Base-by-base conservation (phyloP, 805 yeast genomes). In the Candida saitoana region DNA sequence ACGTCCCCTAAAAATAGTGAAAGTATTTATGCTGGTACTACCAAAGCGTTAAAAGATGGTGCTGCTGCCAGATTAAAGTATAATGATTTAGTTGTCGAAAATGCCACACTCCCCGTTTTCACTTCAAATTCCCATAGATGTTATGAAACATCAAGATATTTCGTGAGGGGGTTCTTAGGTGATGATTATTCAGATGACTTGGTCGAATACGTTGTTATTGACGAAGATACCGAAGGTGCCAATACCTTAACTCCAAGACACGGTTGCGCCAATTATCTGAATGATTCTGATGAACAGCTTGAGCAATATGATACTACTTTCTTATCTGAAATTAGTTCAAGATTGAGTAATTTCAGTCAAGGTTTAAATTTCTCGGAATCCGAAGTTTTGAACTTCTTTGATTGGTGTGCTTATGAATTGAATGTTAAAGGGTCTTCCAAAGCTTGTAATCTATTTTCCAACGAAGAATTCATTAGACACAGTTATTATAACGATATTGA, bases 351-450 rank as follows among this genome's bases (percentile, higher is more conserved):
- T 36, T 67, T 72, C 38, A 77, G 85, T 41, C 77, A 79, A 3
- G 83, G 80, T 2, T 54, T 68, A 45, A 65, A 77, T 49, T 49
- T 85, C 41, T 72, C 80, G 3, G 54, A 67, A 2, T 52, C 58
- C 29, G 91, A 87, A 52, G 74, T 80, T 18, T 61, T 57, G 34
- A 61, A 59, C 18, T 52, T 86, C 48, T 80, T 83, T 52, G 66
- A 71, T 9, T 73, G 80, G 63, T 86, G 95, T 63, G 89, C 87
- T 3, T 87, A 72, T 56, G 95, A 87, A 61, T 62, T 84, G 35
- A 85, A 84, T 42, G 84, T 79, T 7, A 71, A 69, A 43, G 95
- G 93, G 7, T 57, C 62, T 41, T 83, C 93, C 12, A 71, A 73
- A 25, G 78, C 85, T 48, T 86, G 95, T 61, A 71, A 72, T 30